Evolutionary conservation across 352 stramenopile species (phyloP).

Genomic region (Pythium rishiriense): DNA sequence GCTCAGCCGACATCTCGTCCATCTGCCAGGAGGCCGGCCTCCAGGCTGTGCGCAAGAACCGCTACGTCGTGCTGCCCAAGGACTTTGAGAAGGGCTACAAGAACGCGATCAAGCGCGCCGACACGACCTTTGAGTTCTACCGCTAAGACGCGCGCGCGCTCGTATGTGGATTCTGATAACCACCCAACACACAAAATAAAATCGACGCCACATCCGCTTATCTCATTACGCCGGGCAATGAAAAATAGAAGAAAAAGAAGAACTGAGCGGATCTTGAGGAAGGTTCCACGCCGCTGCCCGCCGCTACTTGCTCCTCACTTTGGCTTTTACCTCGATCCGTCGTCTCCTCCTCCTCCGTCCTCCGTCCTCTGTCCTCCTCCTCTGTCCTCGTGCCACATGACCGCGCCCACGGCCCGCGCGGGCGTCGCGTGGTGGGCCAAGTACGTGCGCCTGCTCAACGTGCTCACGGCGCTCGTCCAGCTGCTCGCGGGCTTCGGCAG

Average conservation of each 20-base stretch:
- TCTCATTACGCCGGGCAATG: not conserved
- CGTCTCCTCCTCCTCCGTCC: too few relatives aligned
- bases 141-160: conserved; percentile 46
- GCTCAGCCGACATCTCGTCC: conserved; percentile 96
- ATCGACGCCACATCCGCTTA: not conserved
- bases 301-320: not conserved
- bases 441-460: conserved; percentile 34
- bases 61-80: conserved; percentile 99
- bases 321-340: not conserved
- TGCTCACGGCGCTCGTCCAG: conserved; percentile 32
- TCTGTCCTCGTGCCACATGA: too few relatives aligned
- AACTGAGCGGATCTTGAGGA: too few relatives aligned
- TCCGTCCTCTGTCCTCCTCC: too few relatives aligned
- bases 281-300: too few relatives aligned
- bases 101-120: conserved; percentile 98
- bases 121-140: conserved; percentile 99
- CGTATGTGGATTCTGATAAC: not conserved
- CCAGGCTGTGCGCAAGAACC: conserved; percentile 99
- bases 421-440: conserved; percentile 17
- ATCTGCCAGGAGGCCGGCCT: conserved; percentile 99
- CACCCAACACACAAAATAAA: not conserved
- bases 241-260: not conserved
- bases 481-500: conserved; percentile 32
- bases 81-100: conserved; percentile 99
- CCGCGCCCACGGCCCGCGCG: too few relatives aligned